phyloP scores from a whole-genome alignment of 306 rosid species.

The Prunus mongolica region DNA sequence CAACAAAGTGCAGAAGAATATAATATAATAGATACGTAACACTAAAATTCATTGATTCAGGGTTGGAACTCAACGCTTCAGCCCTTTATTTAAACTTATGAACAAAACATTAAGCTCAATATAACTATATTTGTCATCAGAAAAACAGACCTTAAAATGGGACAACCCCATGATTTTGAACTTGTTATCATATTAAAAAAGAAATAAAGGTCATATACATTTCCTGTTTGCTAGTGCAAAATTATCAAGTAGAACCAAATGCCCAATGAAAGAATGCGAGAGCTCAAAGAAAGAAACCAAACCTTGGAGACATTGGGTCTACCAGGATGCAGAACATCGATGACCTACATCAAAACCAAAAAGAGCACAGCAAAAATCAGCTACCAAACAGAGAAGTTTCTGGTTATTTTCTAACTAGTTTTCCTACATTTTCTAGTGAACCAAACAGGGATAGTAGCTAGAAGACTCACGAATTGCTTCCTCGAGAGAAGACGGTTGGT shows the following conservation, averaged over 20 bases:
- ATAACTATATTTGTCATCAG: not conserved
- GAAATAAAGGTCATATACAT: too few relatives aligned
- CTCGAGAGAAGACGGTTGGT: slow-evolving; percentile 87
- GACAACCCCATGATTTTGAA: not conserved
- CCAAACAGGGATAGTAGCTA: not conserved
- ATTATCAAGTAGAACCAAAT: not conserved
- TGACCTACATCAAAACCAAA: slow-evolving; percentile 36
- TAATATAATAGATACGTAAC: too few relatives aligned
- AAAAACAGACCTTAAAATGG: not conserved
- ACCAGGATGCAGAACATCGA: slow-evolving; percentile 92
- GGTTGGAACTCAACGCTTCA: not conserved
- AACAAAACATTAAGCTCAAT: not conserved
- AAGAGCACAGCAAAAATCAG: not conserved
- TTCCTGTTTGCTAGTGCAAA: not conserved
- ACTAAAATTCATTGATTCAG: not conserved
- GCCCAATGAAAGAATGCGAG: not conserved
- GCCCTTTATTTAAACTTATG: not conserved
- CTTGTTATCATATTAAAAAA: too few relatives aligned
- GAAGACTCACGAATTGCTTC: slow-evolving; percentile 78
- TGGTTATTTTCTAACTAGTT: not conserved
- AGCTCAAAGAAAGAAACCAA: not conserved
- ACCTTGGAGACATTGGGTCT: slow-evolving; percentile 92
- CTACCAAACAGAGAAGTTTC: not conserved
- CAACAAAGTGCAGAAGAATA: not conserved
- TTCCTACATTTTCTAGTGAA: not conserved